phyloP scores from a whole-genome alignment of 495 filamentous ascomycete genomes.

The Aspergillus diversus region DNA sequence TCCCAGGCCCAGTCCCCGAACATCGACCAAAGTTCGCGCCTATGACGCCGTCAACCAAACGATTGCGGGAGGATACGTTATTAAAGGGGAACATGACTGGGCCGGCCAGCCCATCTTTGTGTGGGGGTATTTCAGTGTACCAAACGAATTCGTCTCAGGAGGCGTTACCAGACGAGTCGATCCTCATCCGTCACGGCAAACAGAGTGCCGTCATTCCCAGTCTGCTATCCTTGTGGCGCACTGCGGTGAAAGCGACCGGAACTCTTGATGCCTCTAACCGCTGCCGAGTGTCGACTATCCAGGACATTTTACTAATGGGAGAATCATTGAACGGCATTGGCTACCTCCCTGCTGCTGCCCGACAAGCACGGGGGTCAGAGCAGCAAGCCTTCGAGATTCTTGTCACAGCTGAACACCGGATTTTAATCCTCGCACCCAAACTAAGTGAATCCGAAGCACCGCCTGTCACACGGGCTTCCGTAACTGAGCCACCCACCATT shows the following conservation, averaged over 20 bases:
- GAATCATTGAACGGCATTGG: conserved; percentile 64
- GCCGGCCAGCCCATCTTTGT: conserved; percentile 36
- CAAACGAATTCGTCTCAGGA: conserved; percentile 50
- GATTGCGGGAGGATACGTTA: conserved; percentile 57
- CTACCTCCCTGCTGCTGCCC: conserved; percentile 50
- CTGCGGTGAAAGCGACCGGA: conserved; percentile 60
- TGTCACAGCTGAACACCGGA: conserved; percentile 64
- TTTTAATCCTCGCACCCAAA: conserved; percentile 58
- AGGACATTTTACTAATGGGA: conserved; percentile 62
- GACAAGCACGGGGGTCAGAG: conserved; percentile 40
- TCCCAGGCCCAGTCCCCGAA: conserved; percentile 36
- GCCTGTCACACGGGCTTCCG: conserved; percentile 10
- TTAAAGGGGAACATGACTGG: conserved; percentile 49
- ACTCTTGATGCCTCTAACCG: conserved; percentile 55
- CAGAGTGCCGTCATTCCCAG: conserved; percentile 65
- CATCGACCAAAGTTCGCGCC: conserved; percentile 68
- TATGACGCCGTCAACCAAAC: conserved; percentile 82
- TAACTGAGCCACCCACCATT: conserved; percentile 26
- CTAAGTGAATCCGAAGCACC: conserved; percentile 35
- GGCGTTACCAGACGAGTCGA: conserved; percentile 61
- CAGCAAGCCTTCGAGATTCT: conserved; percentile 60
- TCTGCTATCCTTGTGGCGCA: conserved; percentile 69
- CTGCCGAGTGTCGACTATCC: conserved; percentile 47
- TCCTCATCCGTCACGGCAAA: conserved; percentile 69
- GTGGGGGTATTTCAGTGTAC: conserved; percentile 70